Evolutionary conservation across 192 early-diverging fungal genomes (phyloP).

Genomic region (Backusella liffmaniae): DNA sequence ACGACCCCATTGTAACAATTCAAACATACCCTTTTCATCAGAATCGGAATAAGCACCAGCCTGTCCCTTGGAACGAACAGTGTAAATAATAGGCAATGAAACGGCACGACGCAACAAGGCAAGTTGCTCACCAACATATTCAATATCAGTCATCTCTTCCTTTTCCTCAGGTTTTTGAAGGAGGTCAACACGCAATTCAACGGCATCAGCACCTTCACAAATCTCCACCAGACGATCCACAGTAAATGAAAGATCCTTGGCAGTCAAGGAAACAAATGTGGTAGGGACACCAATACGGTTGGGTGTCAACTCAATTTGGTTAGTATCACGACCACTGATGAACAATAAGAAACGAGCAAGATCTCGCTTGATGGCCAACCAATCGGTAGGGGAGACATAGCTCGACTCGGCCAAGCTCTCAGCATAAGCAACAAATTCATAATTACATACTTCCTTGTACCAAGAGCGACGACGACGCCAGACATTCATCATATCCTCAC

Average conservation of each 20-base stretch:
- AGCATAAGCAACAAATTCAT: conserved; percentile 71
- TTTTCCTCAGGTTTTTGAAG: conserved; percentile 51
- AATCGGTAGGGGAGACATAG: conserved; percentile 51
- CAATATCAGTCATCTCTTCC: conserved; percentile 38
- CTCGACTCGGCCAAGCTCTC: conserved; percentile 36
- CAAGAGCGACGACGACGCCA: conserved; percentile 75
- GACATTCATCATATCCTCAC: conserved; percentile 75
- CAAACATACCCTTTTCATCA: conserved; percentile 59
- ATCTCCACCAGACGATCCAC: conserved; percentile 57
- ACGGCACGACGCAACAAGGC: conserved; percentile 69
- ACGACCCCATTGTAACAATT: conserved; percentile 64
- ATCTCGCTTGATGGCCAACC: conserved; percentile 75
- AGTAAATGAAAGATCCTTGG: conserved; percentile 55
- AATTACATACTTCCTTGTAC: conserved; percentile 77
- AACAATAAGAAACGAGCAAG: conserved; percentile 69
- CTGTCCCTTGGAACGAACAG: conserved; percentile 86
- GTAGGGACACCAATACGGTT: conserved; percentile 45
- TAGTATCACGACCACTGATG: conserved; percentile 49
- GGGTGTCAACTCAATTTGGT: conserved; percentile 28
- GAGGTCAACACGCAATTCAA: conserved; percentile 94
- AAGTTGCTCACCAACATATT: conserved; percentile 79
- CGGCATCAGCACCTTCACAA: conserved; percentile 79
- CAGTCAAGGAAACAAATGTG: conserved; percentile 89
- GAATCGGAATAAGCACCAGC: conserved; percentile 81
- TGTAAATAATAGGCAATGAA: conserved; percentile 86